Evolutionary conservation across 495 filamentous ascomycete species (phyloP), one percentile per base, ranked within the genome.

Genomic region (Parathielavia hyrcaniae): DNA sequence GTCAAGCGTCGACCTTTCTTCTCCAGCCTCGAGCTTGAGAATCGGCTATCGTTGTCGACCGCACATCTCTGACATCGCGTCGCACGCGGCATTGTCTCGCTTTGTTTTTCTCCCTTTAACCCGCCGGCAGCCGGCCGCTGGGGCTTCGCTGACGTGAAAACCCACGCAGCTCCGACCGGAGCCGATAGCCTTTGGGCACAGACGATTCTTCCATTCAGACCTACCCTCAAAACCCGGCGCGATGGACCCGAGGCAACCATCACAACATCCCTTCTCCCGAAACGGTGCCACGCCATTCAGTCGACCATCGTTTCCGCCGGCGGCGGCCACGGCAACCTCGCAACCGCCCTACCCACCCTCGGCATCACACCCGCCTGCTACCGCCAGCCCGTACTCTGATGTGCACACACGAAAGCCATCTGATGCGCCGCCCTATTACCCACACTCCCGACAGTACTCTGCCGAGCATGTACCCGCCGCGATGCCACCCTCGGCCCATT

Each of bases 341-440:
- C 68, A 67, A 59, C 63, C 61, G 30, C 62, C 66, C 19, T 73
- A 71, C 48, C 63, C 66, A 20, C 53, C 63, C n/a, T 48, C 53
- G 5, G 23, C 57, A 16, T 59, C 63, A 12, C 67, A 71, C 57
- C 59, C 67, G 16, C 55, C 62, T 20, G 38, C 66, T 19, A 59
- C 56, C 40, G 57, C 47, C 39, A 65, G 71, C 44, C 58, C 67
- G 1, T 80, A 79, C 61, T 26, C 73, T 48, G 77, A 81, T 12
- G 63, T 73, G 62, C 76, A 77, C 61, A 69, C 77, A 60, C 77
- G 77, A 59, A 75, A 75, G 57, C 72, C 70, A 1, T 81, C 79
- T 64, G 78, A 77, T 51, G 65, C 71, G n/a, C 67, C 55, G 48
- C 64, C 70, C 49, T 76, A 72, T 66, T 76, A 75, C 57, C 64